Percentiles rank a stretch among this genome's conserved stretches.
These are phyloP conservation scores for Neurospora sp. DNA, from an alignment of 495 filamentous ascomycete genomes.

Conservation along the genomic window DNA sequence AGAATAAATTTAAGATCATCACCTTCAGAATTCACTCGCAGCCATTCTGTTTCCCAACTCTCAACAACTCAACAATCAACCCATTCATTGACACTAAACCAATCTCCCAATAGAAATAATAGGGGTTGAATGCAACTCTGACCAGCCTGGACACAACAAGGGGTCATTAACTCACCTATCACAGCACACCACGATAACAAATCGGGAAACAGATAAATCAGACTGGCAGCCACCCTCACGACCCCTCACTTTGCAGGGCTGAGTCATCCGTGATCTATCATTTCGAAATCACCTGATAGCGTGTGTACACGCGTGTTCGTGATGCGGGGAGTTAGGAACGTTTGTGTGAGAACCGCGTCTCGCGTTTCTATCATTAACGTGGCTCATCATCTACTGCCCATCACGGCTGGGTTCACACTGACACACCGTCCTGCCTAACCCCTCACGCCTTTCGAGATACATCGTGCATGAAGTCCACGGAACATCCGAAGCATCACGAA, in stretches of 20 bases:
- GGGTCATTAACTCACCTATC: neutral
- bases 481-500: neutral
- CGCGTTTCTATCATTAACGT: neutral
- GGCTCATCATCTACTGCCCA: neutral
- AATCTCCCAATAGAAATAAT: neutral
- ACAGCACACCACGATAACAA: neutral
- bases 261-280: neutral
- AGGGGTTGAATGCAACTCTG: neutral
- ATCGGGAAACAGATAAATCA: neutral
- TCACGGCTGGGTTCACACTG: slow-evolving; percentile 1
- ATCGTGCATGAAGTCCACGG: neutral
- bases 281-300: slow-evolving; percentile 10
- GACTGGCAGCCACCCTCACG: neutral
- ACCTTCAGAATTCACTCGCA: too few species aligned
- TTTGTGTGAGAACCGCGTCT: neutral
- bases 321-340: slow-evolving; percentile 3
- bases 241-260: neutral
- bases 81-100: neutral
- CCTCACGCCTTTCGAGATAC: neutral
- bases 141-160: neutral
- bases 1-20: too few species aligned
- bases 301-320: neutral
- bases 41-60: neutral
- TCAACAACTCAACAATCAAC: neutral
- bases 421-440: neutral